Evolutionary conservation across 352 stramenopile species (phyloP).

Genomic region (Blastocystis hominis): DNA sequence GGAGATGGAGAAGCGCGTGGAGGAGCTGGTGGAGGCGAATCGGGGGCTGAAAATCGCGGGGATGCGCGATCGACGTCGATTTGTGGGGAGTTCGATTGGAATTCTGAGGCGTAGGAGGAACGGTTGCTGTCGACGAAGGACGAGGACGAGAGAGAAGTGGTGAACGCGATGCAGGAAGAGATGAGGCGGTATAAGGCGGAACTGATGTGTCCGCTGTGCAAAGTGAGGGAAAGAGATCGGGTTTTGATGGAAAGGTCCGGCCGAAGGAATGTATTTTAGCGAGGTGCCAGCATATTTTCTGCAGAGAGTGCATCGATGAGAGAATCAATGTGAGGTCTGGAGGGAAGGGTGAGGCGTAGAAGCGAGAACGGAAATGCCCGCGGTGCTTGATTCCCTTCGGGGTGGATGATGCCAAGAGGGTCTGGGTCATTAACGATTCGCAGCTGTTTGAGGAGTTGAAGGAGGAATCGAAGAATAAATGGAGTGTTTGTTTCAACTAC

Average conservation of each 20-base stretch:
- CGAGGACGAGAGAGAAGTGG: constrained; percentile 17
- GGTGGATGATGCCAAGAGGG: constrained; percentile 38
- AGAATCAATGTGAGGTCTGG: background rate
- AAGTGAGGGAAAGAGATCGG: background rate
- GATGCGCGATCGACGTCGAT: constrained; percentile 3
- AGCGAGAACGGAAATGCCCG: constrained; percentile 46
- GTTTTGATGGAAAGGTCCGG: background rate
- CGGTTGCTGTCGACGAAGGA: background rate
- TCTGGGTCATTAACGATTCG: constrained; percentile 48
- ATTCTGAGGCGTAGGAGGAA: background rate
- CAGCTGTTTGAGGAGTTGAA: constrained; percentile 52
- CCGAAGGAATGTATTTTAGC: constrained; percentile 47
- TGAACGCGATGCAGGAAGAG: constrained; percentile 50
- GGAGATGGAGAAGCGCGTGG: background rate
- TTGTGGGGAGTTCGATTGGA: background rate
- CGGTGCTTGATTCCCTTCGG: constrained; percentile 43
- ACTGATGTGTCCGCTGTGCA: constrained; percentile 39
- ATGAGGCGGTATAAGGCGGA: constrained; percentile 34
- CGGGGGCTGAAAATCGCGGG: background rate
- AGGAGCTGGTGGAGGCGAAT: background rate
- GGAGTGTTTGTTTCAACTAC: background rate
- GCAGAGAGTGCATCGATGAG: constrained; percentile 35
- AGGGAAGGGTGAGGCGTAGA: background rate
- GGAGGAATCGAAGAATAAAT: background rate
- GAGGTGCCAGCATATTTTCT: constrained; percentile 53